Percentiles rank a stretch among this genome's conserved stretches.
Conservation (phyloP, 2,329 filamentous ascomycete species). For the Periconia digitata region DNA sequence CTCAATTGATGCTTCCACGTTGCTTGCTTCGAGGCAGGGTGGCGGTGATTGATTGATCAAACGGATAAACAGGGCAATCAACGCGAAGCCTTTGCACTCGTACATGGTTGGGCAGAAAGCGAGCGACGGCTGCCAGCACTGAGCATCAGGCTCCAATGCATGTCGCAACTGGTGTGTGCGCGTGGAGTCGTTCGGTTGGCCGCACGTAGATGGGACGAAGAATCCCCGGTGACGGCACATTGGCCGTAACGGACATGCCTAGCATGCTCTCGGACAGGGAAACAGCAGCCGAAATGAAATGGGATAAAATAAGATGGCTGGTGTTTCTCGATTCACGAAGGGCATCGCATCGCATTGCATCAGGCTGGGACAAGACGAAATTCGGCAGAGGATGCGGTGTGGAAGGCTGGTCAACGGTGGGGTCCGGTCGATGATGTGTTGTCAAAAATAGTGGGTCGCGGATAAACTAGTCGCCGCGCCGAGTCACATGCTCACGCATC, state of each 20-base stretch:
- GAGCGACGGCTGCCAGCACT: constrained; percentile 18
- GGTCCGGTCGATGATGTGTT: background rate
- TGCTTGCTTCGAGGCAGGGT: constrained; percentile 12
- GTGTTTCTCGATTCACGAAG: background rate
- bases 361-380: background rate
- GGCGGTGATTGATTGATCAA: constrained; percentile 12
- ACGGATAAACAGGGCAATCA: constrained; percentile 13
- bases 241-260: background rate
- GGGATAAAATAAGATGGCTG: background rate
- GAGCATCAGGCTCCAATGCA: constrained; percentile 30
- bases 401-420: background rate
- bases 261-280: background rate
- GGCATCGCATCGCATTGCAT: background rate
- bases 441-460: background rate
- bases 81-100: constrained; percentile 11
- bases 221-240: constrained; percentile 23
- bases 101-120: constrained; percentile 24
- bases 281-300: background rate
- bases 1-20: constrained; percentile 16
- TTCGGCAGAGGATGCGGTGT: background rate
- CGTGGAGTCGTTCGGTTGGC: constrained; percentile 39
- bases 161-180: constrained; percentile 25
- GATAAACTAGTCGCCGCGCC: background rate
- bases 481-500: background rate
- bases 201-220: constrained; percentile 11